Base-by-base conservation (phyloP, 2,329 filamentous ascomycete species). In the Sclerotinia spermophila region DNA sequence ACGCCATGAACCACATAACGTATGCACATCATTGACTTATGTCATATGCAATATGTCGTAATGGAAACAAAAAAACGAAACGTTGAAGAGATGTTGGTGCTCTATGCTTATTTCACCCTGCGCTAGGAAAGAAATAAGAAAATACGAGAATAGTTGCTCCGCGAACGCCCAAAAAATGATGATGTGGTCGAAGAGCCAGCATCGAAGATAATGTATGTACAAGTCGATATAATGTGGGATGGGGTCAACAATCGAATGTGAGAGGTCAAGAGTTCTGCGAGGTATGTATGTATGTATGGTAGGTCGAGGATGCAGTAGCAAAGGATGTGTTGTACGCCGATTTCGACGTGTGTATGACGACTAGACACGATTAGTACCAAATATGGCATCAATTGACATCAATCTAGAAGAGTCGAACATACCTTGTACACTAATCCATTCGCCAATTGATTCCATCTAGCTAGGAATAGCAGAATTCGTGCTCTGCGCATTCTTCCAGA, bases 401-500 rank as follows among this genome's bases (percentile, higher is more conserved):
- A 17, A 51, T 64, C 33, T 19, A 38, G 8, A 33, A 51, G 33
- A 40, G 35, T 53, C 35, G 17, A 53, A 68, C 55, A 68, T 68
- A 68, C 66, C 66, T 68, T 45, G 2, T 48, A n/a, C 40, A 8
- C 40, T n/a, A n/a, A 24, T 35, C 53, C 33, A 51, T 65, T 44
- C 35, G n/a, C 21, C 38, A 48, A 35, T 35, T 51, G 40, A 24
- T 59, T 11, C 42, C 66, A 68, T 8, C 15, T 40, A 68, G 42
- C 33, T 45, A 17, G 51, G 10, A 65, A 71, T 71, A 3, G 71
- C 62, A 40, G 62, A 59, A 70, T 78, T 73, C n/a, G 72, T 67
- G 27, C 58, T 64, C 30, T 67, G 40, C 38, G 76, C 72, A 64
- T 77, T 83, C 79, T 81, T 79, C 87, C 87, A 89, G 74, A 89